phyloP scores from a whole-genome alignment of 2,329 filamentous ascomycete genomes.

The Beauveria australis region DNA sequence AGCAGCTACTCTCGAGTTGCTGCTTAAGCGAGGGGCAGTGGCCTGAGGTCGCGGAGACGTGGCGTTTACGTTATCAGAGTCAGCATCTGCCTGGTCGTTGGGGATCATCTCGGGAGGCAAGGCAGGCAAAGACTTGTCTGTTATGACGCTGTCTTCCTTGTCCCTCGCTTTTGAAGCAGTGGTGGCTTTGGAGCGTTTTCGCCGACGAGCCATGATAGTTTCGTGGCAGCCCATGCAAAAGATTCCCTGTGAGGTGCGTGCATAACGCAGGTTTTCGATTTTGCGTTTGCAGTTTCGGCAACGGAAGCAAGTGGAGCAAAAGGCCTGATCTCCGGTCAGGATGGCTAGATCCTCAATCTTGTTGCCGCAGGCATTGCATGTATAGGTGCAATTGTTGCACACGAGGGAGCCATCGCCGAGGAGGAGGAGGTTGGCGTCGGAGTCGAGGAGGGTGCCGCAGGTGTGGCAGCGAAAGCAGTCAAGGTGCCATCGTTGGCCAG shows the following conservation, averaged over 20 bases:
- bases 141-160: conserved; percentile 54
- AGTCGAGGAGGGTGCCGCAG: conserved; percentile 91
- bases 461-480: conserved; percentile 98
- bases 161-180: conserved; percentile 51
- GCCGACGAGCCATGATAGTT: conserved; percentile 83
- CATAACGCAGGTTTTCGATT: conserved; percentile 97
- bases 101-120: conserved; percentile 69
- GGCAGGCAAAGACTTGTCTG: conserved; percentile 89
- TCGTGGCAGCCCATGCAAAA: conserved; percentile 99
- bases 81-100: conserved; percentile 48
- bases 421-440: conserved; percentile 91
- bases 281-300: conserved; percentile 98
- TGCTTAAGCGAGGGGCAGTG: conserved; percentile 36
- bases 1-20: conserved; percentile 46
- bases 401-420: conserved; percentile 97
- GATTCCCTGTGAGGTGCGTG: conserved; percentile 93
- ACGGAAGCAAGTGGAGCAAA: conserved; percentile 93
- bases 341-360: conserved; percentile 99
- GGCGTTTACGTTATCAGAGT: conserved; percentile 62
- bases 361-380: conserved; percentile 90
- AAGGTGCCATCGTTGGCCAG: conserved; percentile 96
- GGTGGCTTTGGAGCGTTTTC: conserved; percentile 73
- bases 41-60: conserved; percentile 53
- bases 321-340: conserved; percentile 93
- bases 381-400: conserved; percentile 99